These are phyloP conservation scores for Ophiostoma perfectum DNA, from an alignment of 2,329 filamentous ascomycete species.

Conservation along the genomic window DNA sequence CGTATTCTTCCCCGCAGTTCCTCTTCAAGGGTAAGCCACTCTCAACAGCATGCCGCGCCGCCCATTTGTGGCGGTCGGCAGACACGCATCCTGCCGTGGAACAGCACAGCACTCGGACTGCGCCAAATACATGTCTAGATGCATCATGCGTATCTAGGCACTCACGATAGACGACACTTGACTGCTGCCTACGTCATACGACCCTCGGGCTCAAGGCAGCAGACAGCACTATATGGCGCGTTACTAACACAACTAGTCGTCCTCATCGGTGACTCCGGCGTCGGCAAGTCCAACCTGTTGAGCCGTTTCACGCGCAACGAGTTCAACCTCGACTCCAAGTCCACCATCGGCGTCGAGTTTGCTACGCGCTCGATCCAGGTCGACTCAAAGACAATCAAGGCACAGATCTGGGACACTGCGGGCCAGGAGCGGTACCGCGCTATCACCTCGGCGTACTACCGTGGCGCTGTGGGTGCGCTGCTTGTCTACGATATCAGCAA, in stretches of 20 bases:
- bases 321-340: slow-evolving; percentile 99
- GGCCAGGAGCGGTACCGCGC: slow-evolving; percentile 98
- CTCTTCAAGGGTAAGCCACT: slow-evolving; percentile 83
- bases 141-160: not conserved
- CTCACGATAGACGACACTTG: not conserved
- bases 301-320: slow-evolving; percentile 99
- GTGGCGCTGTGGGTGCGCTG: slow-evolving; percentile 91
- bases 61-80: not conserved
- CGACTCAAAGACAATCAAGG: slow-evolving; percentile 99
- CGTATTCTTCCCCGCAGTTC: slow-evolving; percentile 55
- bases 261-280: slow-evolving; percentile 97
- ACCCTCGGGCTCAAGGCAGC: not conserved
- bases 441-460: slow-evolving; percentile 98
- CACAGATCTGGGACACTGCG: slow-evolving; percentile 99
- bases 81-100: not conserved
- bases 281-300: slow-evolving; percentile 99
- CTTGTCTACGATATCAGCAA: slow-evolving; percentile 99
- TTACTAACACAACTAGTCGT: slow-evolving; percentile 59
- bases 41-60: slow-evolving; percentile 13
- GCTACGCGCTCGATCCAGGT: slow-evolving; percentile 98
- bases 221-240: not conserved
- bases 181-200: slow-evolving; percentile 5
- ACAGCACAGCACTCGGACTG: not conserved
- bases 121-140: not conserved
- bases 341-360: slow-evolving; percentile 98